These are phyloP conservation scores for Tuber aestivum DNA, from an alignment of 495 filamentous ascomycete genomes.

Conservation along the genomic window DNA sequence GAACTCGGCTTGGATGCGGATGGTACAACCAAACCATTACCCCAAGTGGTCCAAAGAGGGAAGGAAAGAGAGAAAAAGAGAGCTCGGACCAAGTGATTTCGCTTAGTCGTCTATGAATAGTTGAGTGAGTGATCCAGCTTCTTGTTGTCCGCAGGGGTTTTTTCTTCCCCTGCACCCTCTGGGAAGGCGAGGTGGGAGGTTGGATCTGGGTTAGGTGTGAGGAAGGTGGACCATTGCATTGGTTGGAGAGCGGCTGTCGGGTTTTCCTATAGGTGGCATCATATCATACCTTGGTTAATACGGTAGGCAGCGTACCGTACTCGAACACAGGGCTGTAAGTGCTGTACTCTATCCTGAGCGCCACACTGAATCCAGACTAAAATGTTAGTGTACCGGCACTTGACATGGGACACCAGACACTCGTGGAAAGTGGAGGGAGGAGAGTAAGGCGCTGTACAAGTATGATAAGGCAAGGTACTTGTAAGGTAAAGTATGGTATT, in stretches of 20 bases:
- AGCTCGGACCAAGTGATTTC: neutral
- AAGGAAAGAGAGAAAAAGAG: neutral
- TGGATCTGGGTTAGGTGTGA: neutral
- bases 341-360: neutral
- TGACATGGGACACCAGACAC: no score
- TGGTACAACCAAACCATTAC: no score
- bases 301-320: no score
- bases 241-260: neutral
- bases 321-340: neutral
- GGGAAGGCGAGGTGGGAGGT: neutral
- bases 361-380: neutral
- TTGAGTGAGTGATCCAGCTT: neutral
- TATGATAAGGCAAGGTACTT: no score
- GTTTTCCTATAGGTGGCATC: no score
- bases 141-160: no score
- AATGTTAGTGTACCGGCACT: neutral
- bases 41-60: neutral
- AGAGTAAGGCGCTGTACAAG: neutral
- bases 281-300: no score
- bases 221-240: neutral
- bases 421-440: no score
- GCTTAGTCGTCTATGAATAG: neutral
- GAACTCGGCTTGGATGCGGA: neutral
- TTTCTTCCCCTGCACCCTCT: no score
- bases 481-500: neutral